Conservation (phyloP, 2,329 filamentous ascomycete species). For the Mycosphaerella arachidis region DNA sequence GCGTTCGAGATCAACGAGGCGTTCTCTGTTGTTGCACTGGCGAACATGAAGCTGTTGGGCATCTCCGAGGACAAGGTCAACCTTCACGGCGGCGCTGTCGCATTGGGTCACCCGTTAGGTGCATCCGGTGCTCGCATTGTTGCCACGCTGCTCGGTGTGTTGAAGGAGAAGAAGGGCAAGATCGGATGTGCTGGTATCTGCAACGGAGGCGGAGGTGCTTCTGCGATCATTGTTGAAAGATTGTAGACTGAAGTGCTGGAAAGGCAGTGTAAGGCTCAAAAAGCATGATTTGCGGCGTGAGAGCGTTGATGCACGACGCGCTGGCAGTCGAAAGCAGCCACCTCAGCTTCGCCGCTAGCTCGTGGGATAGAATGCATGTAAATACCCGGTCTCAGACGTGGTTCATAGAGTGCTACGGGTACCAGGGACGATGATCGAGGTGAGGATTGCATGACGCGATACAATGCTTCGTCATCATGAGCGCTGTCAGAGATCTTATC, state of each 20-base stretch:
- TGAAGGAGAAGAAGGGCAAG: conserved; percentile 88
- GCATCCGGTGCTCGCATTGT: conserved; percentile 91
- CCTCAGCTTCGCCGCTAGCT: not conserved
- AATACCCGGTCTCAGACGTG: not conserved
- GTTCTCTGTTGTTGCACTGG: conserved; percentile 92
- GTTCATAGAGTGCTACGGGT: not conserved
- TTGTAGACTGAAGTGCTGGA: conserved; percentile 10
- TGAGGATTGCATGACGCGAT: too few species aligned
- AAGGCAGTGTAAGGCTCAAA: not conserved
- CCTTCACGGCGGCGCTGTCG: conserved; percentile 89
- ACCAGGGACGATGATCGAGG: too few species aligned
- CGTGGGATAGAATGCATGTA: not conserved
- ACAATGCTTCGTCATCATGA: too few species aligned
- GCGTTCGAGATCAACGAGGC: conserved; percentile 99
- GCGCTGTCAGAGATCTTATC: too few species aligned
- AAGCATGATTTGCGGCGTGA: not conserved
- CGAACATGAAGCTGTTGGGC: conserved; percentile 88
- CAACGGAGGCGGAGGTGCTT: conserved; percentile 95
- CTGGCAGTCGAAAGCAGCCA: not conserved
- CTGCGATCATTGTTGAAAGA: conserved; percentile 81
- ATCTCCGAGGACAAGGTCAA: conserved; percentile 85
- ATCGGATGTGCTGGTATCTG: conserved; percentile 93
- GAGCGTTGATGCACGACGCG: not conserved
- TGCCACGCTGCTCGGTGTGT: conserved; percentile 80
- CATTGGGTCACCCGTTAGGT: conserved; percentile 90